phyloP scores from a whole-genome alignment of 805 yeast species.

The Hanseniaspora vineae region DNA sequence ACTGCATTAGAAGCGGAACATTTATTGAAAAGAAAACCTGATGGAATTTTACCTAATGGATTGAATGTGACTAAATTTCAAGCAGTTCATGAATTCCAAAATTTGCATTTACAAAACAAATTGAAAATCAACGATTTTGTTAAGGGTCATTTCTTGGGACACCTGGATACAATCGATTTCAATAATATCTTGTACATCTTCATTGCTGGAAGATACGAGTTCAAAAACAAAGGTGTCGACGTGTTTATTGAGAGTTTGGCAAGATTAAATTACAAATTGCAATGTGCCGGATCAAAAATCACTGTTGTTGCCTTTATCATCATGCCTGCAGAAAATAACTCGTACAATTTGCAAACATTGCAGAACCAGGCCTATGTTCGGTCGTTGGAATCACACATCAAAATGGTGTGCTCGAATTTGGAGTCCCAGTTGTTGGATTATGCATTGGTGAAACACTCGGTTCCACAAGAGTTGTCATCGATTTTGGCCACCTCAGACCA shows the following conservation, averaged over 20 bases:
- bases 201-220: conserved; percentile 96
- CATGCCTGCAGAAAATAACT: conserved; percentile 93
- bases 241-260: conserved; percentile 89
- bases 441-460: conserved; percentile 40
- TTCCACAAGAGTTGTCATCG: conserved; percentile 67
- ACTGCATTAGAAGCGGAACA: conserved; percentile 96
- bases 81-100: conserved; percentile 97
- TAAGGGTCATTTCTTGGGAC: conserved; percentile 95
- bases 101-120: conserved; percentile 83
- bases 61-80: conserved; percentile 89
- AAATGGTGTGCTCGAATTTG: conserved; percentile 74
- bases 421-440: conserved; percentile 84
- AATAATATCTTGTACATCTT: conserved; percentile 90
- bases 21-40: conserved; percentile 87
- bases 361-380: conserved; percentile 93
- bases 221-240: conserved; percentile 92
- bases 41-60: conserved; percentile 95
- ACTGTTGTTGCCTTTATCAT: conserved; percentile 95
- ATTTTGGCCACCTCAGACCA: conserved; percentile 77
- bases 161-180: conserved; percentile 74
- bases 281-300: conserved; percentile 68
- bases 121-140: conserved; percentile 88
- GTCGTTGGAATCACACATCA: conserved; percentile 78
- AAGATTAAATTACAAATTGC: conserved; percentile 75
- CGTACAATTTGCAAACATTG: conserved; percentile 90